Conservation (phyloP, 116 monocot species). For the Zostera marina region DNA sequence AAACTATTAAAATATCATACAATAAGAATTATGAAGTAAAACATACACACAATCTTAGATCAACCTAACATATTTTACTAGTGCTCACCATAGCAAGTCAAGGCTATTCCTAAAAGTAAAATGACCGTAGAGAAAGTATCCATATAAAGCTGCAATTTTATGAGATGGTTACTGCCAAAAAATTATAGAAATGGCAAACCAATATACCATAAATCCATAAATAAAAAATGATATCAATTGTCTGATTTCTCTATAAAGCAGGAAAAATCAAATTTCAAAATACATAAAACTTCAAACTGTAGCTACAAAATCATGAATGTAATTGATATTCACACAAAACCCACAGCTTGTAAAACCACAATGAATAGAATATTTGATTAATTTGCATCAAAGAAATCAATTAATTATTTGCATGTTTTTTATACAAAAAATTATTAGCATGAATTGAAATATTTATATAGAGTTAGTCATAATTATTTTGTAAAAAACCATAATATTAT, state of each 20-base stretch:
- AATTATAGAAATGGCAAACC: slow-evolving; percentile 1
- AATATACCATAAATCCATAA: too few species aligned
- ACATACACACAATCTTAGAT: background rate
- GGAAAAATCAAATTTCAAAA: background rate
- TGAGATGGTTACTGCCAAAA: slow-evolving; percentile 1
- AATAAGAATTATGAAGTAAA: too few species aligned
- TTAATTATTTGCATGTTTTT: too few species aligned
- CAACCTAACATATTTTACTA: background rate
- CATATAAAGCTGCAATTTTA: slow-evolving; percentile 56
- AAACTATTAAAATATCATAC: too few species aligned
- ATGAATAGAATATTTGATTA: too few species aligned
- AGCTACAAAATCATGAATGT: background rate
- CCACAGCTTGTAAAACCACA: too few species aligned
- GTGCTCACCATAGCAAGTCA: slow-evolving; percentile 77
- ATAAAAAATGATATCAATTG: background rate
- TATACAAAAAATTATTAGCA: too few species aligned
- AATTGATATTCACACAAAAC: background rate
- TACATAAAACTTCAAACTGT: background rate
- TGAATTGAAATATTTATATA: background rate
- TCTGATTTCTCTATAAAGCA: background rate
- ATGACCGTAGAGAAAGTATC: slow-evolving; percentile 65
- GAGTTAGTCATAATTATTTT: slow-evolving; percentile 1
- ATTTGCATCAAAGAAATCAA: too few species aligned
- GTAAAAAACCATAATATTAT: background rate
- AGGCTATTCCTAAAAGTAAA: slow-evolving; percentile 58